A percentile compares a stretch with the other conserved stretches of the same genome.
phyloP scores from a whole-genome alignment of 2,329 filamentous ascomycete species.

The Intubia oerlemansii region DNA sequence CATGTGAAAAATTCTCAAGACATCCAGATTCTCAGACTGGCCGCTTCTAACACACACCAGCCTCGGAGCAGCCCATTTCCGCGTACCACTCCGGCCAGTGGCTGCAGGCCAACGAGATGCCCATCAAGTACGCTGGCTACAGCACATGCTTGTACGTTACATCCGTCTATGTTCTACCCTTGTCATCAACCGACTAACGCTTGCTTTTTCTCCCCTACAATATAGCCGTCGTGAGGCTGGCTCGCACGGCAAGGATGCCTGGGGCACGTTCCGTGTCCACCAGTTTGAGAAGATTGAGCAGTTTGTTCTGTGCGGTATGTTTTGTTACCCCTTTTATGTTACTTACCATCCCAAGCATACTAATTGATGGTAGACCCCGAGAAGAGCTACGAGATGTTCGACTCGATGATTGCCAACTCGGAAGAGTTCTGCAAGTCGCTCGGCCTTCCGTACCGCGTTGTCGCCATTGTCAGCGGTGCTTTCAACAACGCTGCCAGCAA shows the following conservation, averaged over 20 bases:
- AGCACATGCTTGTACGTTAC: conserved; percentile 56
- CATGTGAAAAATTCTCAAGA: neutral
- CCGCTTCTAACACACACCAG: conserved; percentile 2
- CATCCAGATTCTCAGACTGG: too few species aligned
- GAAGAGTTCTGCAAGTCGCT: conserved; percentile 93
- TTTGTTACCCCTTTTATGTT: neutral
- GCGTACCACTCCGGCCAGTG: conserved; percentile 87
- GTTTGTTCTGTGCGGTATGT: conserved; percentile 19
- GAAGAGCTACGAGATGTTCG: conserved; percentile 81
- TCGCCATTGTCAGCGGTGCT: conserved; percentile 89
- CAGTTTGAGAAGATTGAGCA: conserved; percentile 54
- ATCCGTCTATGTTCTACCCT: neutral
- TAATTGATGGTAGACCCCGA: conserved; percentile 60
- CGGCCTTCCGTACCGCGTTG: conserved; percentile 72
- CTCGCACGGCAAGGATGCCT: conserved; percentile 56
- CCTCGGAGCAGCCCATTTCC: conserved; percentile 83
- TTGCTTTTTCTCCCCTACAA: fast-evolving
- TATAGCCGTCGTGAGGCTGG: conserved; percentile 69
- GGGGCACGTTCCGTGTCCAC: conserved; percentile 95
- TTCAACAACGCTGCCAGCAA: conserved; percentile 71
- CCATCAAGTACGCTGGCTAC: conserved; percentile 83
- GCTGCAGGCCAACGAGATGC: conserved; percentile 65
- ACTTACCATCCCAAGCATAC: conserved; percentile 14
- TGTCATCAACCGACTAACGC: neutral
- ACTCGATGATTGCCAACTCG: conserved; percentile 75